phyloP scores from a whole-genome alignment of 2,329 filamentous ascomycete genomes.

The Aspergillus fumigatiaffinis region DNA sequence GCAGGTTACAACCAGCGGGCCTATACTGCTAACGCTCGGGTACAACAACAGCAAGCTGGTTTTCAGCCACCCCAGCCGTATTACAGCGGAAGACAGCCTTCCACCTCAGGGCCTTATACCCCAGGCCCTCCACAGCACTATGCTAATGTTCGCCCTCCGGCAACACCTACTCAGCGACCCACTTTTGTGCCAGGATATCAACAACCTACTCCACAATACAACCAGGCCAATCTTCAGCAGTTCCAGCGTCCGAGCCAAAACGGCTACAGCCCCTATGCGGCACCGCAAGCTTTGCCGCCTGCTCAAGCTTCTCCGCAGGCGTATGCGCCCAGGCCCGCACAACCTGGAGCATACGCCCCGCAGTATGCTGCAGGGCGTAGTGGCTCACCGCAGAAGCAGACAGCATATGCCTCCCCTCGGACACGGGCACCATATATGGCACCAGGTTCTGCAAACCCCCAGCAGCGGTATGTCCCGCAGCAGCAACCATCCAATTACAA shows the following conservation, averaged over 20 bases:
- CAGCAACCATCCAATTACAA: slow-evolving; percentile 29
- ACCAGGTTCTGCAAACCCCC: slow-evolving; percentile 24
- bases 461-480: slow-evolving; percentile 29
- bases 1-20: slow-evolving; percentile 33
- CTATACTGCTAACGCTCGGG: slow-evolving; percentile 26
- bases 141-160: slow-evolving; percentile 28
- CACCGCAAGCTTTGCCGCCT: slow-evolving; percentile 25
- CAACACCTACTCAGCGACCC: slow-evolving; percentile 35
- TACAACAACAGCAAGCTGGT: slow-evolving; percentile 21
- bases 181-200: slow-evolving; percentile 34
- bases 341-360: slow-evolving; percentile 28
- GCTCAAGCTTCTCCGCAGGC: slow-evolving; percentile 33
- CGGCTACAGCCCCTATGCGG: slow-evolving; percentile 30
- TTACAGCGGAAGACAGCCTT: slow-evolving; percentile 28
- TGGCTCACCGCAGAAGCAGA: slow-evolving; percentile 32
- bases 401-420: slow-evolving; percentile 30
- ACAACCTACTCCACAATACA: slow-evolving; percentile 31
- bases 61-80: slow-evolving; percentile 30
- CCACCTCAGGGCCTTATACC: slow-evolving; percentile 30
- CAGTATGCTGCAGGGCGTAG: slow-evolving; percentile 23
- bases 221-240: slow-evolving; percentile 33
- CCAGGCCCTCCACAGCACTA: slow-evolving; percentile 28
- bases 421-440: slow-evolving; percentile 33
- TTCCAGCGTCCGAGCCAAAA: slow-evolving; percentile 40
- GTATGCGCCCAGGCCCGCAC: slow-evolving; percentile 34